Evolutionary conservation across 306 rosid genomes (phyloP).

Genomic region (Vigna hirtella): DNA sequence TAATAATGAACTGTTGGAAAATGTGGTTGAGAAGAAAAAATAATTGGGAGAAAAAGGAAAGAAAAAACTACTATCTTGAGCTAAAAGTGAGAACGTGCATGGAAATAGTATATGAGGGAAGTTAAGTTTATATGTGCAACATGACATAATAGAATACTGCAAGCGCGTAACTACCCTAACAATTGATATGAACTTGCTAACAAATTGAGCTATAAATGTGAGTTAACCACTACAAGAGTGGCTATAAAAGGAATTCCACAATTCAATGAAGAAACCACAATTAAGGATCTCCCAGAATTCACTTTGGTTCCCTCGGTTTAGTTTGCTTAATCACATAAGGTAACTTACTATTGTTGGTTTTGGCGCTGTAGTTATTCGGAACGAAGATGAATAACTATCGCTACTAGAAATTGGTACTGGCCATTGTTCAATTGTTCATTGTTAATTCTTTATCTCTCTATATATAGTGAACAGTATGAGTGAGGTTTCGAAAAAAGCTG

Average conservation of each 20-base stretch:
- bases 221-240: slow-evolving; percentile 6
- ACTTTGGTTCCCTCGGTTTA: slow-evolving; percentile 16
- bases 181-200: slow-evolving; percentile 20
- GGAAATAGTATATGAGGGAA: slow-evolving; percentile 12
- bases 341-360: slow-evolving; percentile 7
- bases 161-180: not conserved
- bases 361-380: slow-evolving; percentile 20
- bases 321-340: not conserved
- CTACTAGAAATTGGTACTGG: slow-evolving; percentile 23
- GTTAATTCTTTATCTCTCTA: slow-evolving; percentile 42
- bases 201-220: slow-evolving; percentile 2
- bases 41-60: not conserved
- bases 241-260: slow-evolving; percentile 33
- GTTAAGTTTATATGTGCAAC: not conserved
- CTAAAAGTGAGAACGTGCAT: not conserved
- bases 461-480: slow-evolving; percentile 56
- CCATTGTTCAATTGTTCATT: slow-evolving; percentile 28
- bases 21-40: not conserved
- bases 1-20: not conserved
- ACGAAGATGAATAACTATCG: slow-evolving; percentile 24
- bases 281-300: slow-evolving; percentile 1
- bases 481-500: slow-evolving; percentile 49
- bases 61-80: not conserved
- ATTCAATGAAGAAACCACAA: slow-evolving; percentile 23
- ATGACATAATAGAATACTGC: not conserved